phyloP scores from a whole-genome alignment of 306 rosid species.

The Sicyos baderoa region DNA sequence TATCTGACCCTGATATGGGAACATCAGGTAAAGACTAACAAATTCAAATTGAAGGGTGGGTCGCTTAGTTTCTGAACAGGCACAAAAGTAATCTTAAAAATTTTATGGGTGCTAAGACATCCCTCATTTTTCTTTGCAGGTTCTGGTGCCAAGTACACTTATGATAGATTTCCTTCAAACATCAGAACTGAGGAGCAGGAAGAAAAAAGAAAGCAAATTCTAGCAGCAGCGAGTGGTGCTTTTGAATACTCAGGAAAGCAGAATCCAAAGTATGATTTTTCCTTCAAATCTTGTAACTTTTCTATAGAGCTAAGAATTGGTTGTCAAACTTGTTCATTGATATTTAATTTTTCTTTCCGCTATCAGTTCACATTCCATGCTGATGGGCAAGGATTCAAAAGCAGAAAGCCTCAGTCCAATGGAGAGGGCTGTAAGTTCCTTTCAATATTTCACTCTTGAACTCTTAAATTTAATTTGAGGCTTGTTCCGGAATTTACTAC shows the following conservation, averaged over 20 bases:
- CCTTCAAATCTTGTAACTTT: constrained; percentile 8
- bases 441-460: constrained; percentile 14
- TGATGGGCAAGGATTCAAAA: constrained; percentile 57
- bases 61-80: constrained; percentile 3
- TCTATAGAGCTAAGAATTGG: constrained; percentile 18
- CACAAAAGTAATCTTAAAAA: not conserved
- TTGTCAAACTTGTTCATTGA: constrained; percentile 21
- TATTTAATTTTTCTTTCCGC: constrained; percentile 24
- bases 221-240: constrained; percentile 72
- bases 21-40: constrained; percentile 50
- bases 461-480: constrained; percentile 15
- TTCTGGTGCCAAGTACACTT: constrained; percentile 65
- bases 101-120: constrained; percentile 10
- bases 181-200: constrained; percentile 76
- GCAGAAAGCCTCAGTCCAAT: constrained; percentile 70
- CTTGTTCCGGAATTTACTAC: constrained; percentile 18
- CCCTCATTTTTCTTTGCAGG: constrained; percentile 36
- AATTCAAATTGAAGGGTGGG: constrained; percentile 7
- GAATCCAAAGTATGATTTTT: constrained; percentile 54
- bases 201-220: constrained; percentile 86
- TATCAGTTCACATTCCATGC: constrained; percentile 44
- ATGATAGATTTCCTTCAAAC: constrained; percentile 82
- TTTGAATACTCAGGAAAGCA: constrained; percentile 71
- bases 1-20: constrained; percentile 68
- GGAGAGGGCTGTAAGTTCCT: constrained; percentile 85